phyloP scores from a whole-genome alignment of 331 rosid species.

The Spiraea crenata region DNA sequence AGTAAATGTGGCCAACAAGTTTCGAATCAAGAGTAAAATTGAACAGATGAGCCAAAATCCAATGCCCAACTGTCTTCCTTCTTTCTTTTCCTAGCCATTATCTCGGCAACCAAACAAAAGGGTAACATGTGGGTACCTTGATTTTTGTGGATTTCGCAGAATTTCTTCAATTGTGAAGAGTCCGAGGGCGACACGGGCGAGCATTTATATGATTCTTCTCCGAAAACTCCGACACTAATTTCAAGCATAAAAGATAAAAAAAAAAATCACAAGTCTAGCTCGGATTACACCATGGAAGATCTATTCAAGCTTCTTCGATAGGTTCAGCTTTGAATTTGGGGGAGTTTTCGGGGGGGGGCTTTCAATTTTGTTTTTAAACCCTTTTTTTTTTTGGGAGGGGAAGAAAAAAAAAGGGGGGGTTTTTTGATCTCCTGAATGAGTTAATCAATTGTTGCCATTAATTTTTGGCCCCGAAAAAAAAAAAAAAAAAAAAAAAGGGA shows the following conservation, averaged over 20 bases:
- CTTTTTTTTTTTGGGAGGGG: too few relatives aligned
- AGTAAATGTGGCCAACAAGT: not conserved
- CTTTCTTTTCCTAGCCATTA: not conserved
- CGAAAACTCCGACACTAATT: conserved; percentile 36
- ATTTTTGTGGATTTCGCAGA: conserved; percentile 38
- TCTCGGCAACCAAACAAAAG: conserved; percentile 10
- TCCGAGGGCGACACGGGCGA: conserved; percentile 40
- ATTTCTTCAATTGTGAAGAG: conserved; percentile 41
- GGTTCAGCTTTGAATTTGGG: too few relatives aligned
- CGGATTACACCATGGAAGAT: not conserved
- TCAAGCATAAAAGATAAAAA: not conserved
- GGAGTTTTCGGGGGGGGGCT: too few relatives aligned
- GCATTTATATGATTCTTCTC: conserved; percentile 24
- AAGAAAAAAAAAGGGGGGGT: too few relatives aligned
- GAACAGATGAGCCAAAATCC: not conserved
- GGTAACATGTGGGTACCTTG: conserved; percentile 37
- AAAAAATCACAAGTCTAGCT: too few relatives aligned
- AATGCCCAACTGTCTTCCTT: not conserved
- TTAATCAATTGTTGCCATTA: too few relatives aligned
- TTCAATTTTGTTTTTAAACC: too few relatives aligned
- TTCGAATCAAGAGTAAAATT: not conserved
- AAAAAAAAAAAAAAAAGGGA: too few relatives aligned
- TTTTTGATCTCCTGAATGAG: too few relatives aligned
- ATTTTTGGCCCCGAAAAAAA: too few relatives aligned
- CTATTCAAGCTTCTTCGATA: not conserved